Base-by-base conservation (phyloP, 78 protist genomes). In the Bigelowiella natans region DNA sequence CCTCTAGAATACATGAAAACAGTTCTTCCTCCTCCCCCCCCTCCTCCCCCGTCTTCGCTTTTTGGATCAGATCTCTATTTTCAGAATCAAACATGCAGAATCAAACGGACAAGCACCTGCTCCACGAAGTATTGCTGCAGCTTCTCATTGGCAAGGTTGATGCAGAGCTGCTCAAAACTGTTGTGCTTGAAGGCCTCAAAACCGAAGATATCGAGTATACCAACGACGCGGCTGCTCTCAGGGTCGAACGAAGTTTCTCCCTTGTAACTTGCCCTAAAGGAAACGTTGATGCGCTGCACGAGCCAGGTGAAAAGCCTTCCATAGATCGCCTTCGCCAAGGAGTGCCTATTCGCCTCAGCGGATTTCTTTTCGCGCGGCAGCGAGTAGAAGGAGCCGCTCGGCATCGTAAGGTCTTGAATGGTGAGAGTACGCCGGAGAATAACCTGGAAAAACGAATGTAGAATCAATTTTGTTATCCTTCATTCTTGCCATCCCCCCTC, bases 71-170 rank as follows among this genome's bases (percentile, higher is more conserved):
- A n/a, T n/a, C n/a, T n/a, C n/a, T n/a, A n/a, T n/a, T n/a, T n/a
- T n/a, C n/a, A n/a, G n/a, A n/a, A n/a, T n/a, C n/a, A n/a, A n/a
- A n/a, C n/a, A n/a, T n/a, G n/a, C n/a, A n/a, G n/a, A n/a, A n/a
- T n/a, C n/a, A n/a, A n/a, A n/a, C 73, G 73, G 18, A 51, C 18
- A 26, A 26, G 34, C 34, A 51, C 73, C 73, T 51, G 73, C 18
- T 51, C 18, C 34, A 51, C 73, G 97, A 97, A 97, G 93, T 96
- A 95, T 91, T 97, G 98, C 93, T 97, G 99, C 84, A 97, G 95
- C 91, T 94, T 96, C 91, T 97, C 99, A 89, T 97, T 97, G 91
- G 98, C 96, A 92, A 90, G 96, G 94, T 97, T 97, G 94, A 96
- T 96, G 90, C 95, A 94, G 39, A 93, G 64, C 36, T 92, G 90